Base-by-base conservation (phyloP, 2,329 filamentous ascomycete species). In the Cercospora sesami region DNA sequence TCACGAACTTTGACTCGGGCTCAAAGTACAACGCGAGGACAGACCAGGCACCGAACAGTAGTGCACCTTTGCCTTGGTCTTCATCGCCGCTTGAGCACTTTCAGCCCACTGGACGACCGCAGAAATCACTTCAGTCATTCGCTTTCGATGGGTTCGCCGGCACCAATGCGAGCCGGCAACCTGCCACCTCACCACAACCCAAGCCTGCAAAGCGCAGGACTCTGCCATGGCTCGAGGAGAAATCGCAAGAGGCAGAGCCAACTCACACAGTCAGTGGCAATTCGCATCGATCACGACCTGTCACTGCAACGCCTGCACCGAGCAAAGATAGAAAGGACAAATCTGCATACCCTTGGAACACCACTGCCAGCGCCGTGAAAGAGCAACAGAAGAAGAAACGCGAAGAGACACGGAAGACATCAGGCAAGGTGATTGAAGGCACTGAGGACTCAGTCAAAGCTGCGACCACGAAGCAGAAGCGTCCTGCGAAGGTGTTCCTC, bases 301-400 rank as follows among this genome's bases (percentile, higher is more conserved):
- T 59, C 16, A 70, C 77, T n/a, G 77, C 79, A 39, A 85, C 85
- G 3, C 83, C 85, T 36, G 58, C 53, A 4, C 31, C 70, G 18
- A 68, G 63, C 31, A 69, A 61, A 60, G 67, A 72, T 14, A 74
- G 81, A 57, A 81, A 77, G 39, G 74, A 79, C 33, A 78, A 79
- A 39, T 74, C 79, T 14, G 65, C 76, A 5, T 84, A 84, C 39
- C 83, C 84, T 0, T 96, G 91, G 91, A 90, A 95, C 73, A 88
- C 88, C 16, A 90, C 89, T 0, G 87, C 88, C 16, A 94, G 90
- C 73, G 88, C 87, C 0, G 81, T 94, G 45, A 93, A 94, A 76
- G 90, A 92, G 68, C 89, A 91, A 73, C 91, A 91, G 79, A 93
- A 89, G 79, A 87, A 89, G 70, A 81, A 94, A 6, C 78, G 93